These are phyloP conservation scores for Bocquillonia castaneifolia DNA, from an alignment of 441 rosid genomes.

Conservation along the genomic window DNA sequence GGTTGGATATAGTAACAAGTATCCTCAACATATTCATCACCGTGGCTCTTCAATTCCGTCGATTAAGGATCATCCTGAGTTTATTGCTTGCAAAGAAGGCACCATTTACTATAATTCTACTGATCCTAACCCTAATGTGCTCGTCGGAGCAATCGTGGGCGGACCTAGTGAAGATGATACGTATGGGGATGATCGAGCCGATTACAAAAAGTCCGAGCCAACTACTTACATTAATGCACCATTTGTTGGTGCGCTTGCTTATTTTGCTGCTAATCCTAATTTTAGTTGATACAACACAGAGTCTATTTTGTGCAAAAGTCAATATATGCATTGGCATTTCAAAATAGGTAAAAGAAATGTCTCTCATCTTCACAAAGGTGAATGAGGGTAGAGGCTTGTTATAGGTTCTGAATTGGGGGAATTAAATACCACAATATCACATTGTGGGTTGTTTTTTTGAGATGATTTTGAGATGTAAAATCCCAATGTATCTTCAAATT, in stretches of 20 bases:
- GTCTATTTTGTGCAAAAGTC: conserved; percentile 17
- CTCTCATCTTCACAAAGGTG: conserved; percentile 51
- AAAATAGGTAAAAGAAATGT: conserved; percentile 24
- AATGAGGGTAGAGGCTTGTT: conserved; percentile 44
- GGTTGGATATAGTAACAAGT: conserved; percentile 75
- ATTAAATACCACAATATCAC: conserved; percentile 26
- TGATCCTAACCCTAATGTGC: conserved; percentile 62
- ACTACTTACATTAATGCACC: conserved; percentile 95
- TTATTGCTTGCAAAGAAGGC: conserved; percentile 70
- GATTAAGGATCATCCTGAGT: conserved; percentile 48
- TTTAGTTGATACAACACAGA: conserved; percentile 19
- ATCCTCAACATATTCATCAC: conserved; percentile 80
- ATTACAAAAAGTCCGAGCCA: conserved; percentile 80
- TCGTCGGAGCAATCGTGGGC: conserved; percentile 78
- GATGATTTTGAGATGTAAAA: not conserved
- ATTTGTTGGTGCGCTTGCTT: conserved; percentile 85
- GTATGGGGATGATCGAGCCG: conserved; percentile 57
- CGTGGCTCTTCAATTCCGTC: conserved; percentile 85
- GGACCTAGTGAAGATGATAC: conserved; percentile 75
- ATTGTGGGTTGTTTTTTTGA: conserved; percentile 20
- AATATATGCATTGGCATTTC: conserved; percentile 12
- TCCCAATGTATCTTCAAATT: conserved; percentile 3
- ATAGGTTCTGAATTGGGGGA: not conserved
- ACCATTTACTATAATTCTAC: conserved; percentile 59
- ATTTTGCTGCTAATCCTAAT: conserved; percentile 77